These are phyloP conservation scores for Carnegiea gigantea DNA, from an alignment of 179 eudicot genomes.

Conservation along the genomic window DNA sequence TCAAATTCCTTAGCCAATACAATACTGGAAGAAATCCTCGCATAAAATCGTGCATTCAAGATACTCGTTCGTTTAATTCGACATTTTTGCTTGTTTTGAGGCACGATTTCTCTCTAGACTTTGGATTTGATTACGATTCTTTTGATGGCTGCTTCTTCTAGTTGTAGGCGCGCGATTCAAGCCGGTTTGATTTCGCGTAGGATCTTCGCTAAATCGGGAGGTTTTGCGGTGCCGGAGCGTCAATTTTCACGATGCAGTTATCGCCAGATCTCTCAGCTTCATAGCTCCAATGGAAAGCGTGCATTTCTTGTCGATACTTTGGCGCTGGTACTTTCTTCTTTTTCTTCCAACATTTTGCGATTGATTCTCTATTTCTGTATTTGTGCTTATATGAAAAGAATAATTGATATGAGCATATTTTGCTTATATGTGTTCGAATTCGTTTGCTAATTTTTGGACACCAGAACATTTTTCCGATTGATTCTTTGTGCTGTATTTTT, in stretches of 20 bases:
- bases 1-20: neutral
- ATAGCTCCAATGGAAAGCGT: slow-evolving; percentile 43
- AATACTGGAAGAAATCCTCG: slow-evolving; percentile 2
- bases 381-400: too few species aligned
- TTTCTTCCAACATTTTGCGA: neutral
- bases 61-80: neutral
- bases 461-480: neutral
- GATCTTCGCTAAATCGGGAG: neutral
- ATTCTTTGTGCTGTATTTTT: too few species aligned
- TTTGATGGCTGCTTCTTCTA: slow-evolving; percentile 35
- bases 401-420: too few species aligned
- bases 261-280: slow-evolving; percentile 47
- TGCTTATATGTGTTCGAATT: too few species aligned
- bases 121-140: neutral
- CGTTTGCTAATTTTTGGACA: too few species aligned
- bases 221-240: neutral
- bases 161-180: slow-evolving; percentile 33
- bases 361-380: too few species aligned
- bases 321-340: slow-evolving; percentile 44
- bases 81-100: neutral
- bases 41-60: neutral
- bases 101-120: neutral
- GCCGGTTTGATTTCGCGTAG: slow-evolving; percentile 19
- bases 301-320: slow-evolving; percentile 65
- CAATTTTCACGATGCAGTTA: slow-evolving; percentile 12